A percentile compares a stretch with the other conserved stretches of the same genome.
phyloP scores from a whole-genome alignment of 2,329 filamentous ascomycete genomes.

The Exophiala calicioides region DNA sequence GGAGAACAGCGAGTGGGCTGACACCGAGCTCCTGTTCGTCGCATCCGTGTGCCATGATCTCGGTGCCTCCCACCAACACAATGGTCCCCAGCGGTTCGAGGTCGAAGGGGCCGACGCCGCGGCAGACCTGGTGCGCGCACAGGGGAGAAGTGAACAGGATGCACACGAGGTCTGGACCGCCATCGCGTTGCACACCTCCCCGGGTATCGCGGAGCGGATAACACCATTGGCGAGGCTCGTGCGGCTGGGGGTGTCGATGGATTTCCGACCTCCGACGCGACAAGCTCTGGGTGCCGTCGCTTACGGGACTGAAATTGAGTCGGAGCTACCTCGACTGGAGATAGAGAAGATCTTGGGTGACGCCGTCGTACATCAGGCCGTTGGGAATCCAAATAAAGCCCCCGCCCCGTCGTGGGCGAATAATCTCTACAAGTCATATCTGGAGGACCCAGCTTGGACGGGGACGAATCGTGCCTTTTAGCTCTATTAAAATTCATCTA shows the following conservation, averaged over 20 bases:
- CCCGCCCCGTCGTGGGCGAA: conserved; percentile 42
- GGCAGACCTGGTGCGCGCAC: conserved; percentile 34
- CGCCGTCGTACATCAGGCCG: conserved; percentile 44
- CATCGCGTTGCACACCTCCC: conserved; percentile 48
- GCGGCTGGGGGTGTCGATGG: conserved; percentile 40
- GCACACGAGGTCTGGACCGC: conserved; percentile 49
- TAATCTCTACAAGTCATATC: conserved; percentile 31
- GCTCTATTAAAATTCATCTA: conserved; percentile 1
- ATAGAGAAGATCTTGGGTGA: conserved; percentile 49
- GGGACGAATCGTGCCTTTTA: conserved; percentile 34
- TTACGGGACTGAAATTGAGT: conserved; percentile 29
- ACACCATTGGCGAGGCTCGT: conserved; percentile 41
- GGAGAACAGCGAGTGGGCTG: conserved; percentile 24
- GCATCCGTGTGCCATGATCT: conserved; percentile 41
- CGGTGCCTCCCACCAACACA: conserved; percentile 33
- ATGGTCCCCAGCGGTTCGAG: conserved; percentile 46
- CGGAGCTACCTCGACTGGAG: conserved; percentile 37
- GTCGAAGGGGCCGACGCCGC: conserved; percentile 49
- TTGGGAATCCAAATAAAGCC: conserved; percentile 41
- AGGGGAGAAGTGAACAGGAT: conserved; percentile 19
- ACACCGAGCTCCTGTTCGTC: conserved; percentile 31
- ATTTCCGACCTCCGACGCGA: conserved; percentile 39
- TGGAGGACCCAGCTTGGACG: conserved; percentile 29
- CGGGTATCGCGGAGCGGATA: conserved; percentile 48
- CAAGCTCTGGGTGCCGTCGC: conserved; percentile 20